A percentile compares a stretch with the other conserved stretches of the same genome.
Conservation (phyloP, 202 grass and related monocot species). For the Dendrocalamus latiflorus region DNA sequence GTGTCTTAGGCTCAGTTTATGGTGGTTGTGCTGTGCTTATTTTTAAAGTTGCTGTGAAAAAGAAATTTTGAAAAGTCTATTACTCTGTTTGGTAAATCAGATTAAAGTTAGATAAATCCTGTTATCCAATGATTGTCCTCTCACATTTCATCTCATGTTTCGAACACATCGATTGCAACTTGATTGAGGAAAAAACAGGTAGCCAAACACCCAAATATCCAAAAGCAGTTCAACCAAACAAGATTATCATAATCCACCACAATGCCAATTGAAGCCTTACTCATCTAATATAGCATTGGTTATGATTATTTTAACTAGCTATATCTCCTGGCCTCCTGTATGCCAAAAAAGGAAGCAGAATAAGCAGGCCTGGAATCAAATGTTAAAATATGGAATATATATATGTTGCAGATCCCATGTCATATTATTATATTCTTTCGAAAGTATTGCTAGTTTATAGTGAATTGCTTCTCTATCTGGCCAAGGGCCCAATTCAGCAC, state of each 20-base stretch:
- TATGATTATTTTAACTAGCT: constrained; percentile 7
- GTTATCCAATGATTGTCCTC: background rate
- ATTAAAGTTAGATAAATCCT: background rate
- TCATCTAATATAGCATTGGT: background rate
- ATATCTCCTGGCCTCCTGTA: background rate
- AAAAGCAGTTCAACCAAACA: background rate
- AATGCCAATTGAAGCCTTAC: background rate
- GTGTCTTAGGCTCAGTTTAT: background rate
- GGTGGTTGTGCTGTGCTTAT: background rate
- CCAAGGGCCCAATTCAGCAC: background rate
- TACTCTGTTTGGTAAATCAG: background rate
- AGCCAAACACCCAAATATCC: background rate
- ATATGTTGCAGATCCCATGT: background rate
- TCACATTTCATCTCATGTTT: background rate
- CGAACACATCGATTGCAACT: background rate
- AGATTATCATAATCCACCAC: background rate
- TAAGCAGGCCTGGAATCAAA: background rate
- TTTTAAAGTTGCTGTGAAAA: background rate
- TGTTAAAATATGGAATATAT: background rate
- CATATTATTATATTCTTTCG: background rate
- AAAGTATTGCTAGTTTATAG: background rate
- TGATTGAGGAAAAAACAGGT: background rate
- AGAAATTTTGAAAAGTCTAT: background rate
- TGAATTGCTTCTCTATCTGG: background rate
- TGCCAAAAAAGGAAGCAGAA: background rate